These are phyloP conservation scores for Paralagenidium karlingii DNA, from an alignment of 352 stramenopile species.

Conservation along the genomic window DNA sequence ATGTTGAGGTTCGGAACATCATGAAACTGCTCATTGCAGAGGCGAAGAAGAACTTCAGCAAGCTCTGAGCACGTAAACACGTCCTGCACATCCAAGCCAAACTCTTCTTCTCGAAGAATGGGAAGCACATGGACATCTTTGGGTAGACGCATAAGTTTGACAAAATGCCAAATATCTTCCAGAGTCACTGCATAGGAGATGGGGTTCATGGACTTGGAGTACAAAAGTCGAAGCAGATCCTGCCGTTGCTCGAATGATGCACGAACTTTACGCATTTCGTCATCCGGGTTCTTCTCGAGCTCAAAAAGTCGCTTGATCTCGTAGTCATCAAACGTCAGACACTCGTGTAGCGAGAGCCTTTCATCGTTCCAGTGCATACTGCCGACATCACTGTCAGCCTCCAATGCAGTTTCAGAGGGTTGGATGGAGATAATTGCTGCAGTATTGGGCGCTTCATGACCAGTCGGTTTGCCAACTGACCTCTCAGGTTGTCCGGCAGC, in stretches of 20 bases:
- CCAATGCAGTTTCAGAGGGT: neutral
- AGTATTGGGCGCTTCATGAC: constrained; percentile 1
- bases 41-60: constrained; percentile 41
- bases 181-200: constrained; percentile 34
- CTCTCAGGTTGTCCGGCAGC: too few relatives aligned
- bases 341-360: too few relatives aligned
- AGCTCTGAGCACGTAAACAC: constrained; percentile 50
- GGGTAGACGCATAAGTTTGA: constrained; percentile 43
- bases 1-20: constrained; percentile 32
- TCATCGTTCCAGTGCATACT: constrained; percentile 28
- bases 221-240: constrained; percentile 35
- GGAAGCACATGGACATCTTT: constrained; percentile 47
- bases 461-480: constrained; percentile 14
- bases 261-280: constrained; percentile 28
- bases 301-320: constrained; percentile 43
- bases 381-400: constrained; percentile 9
- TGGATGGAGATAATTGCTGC: neutral
- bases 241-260: constrained; percentile 37
- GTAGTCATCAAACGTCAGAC: constrained; percentile 36
- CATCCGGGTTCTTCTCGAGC: constrained; percentile 29
- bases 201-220: constrained; percentile 23
- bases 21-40: constrained; percentile 69
- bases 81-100: constrained; percentile 30
- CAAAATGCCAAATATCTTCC: constrained; percentile 54
- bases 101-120: constrained; percentile 37